Percentiles rank a stretch among this genome's conserved stretches.
These are phyloP conservation scores for Isoetes taiwanensis DNA, from an alignment of 75 land plant species.

Conservation along the genomic window DNA sequence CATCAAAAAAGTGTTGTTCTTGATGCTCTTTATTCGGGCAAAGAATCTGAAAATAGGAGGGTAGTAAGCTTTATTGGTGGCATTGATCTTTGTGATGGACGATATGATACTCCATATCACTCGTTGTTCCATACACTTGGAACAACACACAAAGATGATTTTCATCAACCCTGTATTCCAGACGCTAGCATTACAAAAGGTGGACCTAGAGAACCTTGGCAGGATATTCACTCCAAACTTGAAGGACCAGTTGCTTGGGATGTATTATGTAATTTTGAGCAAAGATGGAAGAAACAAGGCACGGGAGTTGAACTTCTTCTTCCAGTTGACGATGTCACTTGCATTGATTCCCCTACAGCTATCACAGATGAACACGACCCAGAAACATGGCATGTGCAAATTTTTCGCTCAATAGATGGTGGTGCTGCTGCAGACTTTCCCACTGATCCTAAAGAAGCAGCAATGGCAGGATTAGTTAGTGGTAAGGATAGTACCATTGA, in stretches of 20 bases:
- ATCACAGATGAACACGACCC: slow-evolving; percentile 3
- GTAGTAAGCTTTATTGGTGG: slow-evolving; percentile 62
- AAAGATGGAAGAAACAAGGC: slow-evolving; percentile 65
- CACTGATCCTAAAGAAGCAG: slow-evolving; percentile 10
- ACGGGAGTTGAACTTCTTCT: slow-evolving; percentile 9
- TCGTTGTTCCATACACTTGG: slow-evolving; percentile 35
- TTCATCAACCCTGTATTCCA: slow-evolving; percentile 22
- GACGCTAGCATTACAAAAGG: slow-evolving; percentile 21
- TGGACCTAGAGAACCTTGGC: slow-evolving; percentile 59
- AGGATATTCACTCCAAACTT: slow-evolving; percentile 32
- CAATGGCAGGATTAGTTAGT: slow-evolving; percentile 21
- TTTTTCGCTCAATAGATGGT: slow-evolving; percentile 43
- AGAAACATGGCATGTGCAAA: slow-evolving; percentile 38
- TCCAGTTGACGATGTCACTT: neutral
- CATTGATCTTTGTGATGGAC: slow-evolving; percentile 57
- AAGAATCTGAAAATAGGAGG: slow-evolving; percentile 29
- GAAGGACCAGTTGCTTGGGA: slow-evolving; percentile 46
- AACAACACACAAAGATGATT: slow-evolving; percentile 29
- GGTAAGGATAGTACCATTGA: slow-evolving; percentile 36
- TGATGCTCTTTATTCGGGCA: slow-evolving; percentile 48
- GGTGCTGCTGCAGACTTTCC: slow-evolving; percentile 35
- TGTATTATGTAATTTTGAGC: slow-evolving; percentile 34
- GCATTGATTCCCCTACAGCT: slow-evolving; percentile 3
- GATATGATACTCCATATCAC: slow-evolving; percentile 61
- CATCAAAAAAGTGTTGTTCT: slow-evolving; percentile 86